Evolutionary conservation across 164 flowering plant genomes (phyloP), one percentile per base, ranked within the genome.

Genomic region (Stephania cephalantha): DNA sequence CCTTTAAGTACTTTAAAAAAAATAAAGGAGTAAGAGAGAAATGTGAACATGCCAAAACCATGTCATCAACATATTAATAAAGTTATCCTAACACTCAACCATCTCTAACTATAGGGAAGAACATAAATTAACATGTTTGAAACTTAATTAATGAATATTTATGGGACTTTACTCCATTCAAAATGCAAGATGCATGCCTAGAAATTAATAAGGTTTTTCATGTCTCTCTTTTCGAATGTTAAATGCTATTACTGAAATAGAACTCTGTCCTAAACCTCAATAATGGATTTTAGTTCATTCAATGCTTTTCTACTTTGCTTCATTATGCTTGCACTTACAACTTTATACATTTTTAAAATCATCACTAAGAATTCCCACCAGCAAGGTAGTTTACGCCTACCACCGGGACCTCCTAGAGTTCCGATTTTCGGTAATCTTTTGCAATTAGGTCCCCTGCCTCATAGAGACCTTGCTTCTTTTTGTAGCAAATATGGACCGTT

Each of bases 401-500:
- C 99, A 5, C 97, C 99, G 0, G 99, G 99, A 25, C 97, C 99
- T 67, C 87, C 85, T 7, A 74, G 90, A 78, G 92, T 90, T 94
- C 99, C 99, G 48, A 79, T 96, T 1, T 71, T 96, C 0, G 99
- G 99, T 9, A 96, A 94, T 87, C 97, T 94, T 46, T 92, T 94
- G 71, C 99, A 96, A 64, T 66, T 96, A 61, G 87, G 94, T 67
- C 87, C 83, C 12, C 83, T 90, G 7, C 99, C 98, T 18, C 99
- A 96, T 78, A 76, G 85, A 64, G 95, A 92, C 81, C 42, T 96
- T 0, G 92, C 99, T 7, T 61, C 87, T 15, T 76, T 94, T 25
- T 90, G 95, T 35, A 74, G 86, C 44, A 85, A 86, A 69, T 89
- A 92, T 72, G 99, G 98, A 17, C 96, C 98, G 0, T 44, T 94